Base-by-base conservation (phyloP, 2,329 filamentous ascomycete genomes). In the Metarhizium robertsii region DNA sequence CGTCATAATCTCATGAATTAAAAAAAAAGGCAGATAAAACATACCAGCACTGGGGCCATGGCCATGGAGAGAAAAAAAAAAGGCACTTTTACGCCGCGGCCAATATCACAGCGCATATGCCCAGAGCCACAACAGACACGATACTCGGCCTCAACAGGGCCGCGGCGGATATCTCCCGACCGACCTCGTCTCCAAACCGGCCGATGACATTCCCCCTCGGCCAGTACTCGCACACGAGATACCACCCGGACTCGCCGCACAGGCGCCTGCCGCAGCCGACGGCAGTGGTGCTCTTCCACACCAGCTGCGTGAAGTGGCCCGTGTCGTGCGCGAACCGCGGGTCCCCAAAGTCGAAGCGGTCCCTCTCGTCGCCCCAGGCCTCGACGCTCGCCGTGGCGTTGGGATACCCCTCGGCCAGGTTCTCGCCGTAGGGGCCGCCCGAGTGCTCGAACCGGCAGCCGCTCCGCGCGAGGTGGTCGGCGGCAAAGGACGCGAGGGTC, bases 251-350 rank as follows among this genome's bases (percentile, higher is more conserved):
- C 34, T 67, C 66, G 1, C 67, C 69, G 52, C 77, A 81, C 47
- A 75, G 58, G 59, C 60, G 70, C 55, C 68, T 69, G 29, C 66
- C 76, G 55, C 78, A 90, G 0, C 84, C 84, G 0, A 86, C 78
- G 46, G 74, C 72, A 6, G 72, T 82, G 1, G 83, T 87, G 29
- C 73, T 68, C 67, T 79, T 81, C 86, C 87, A 90, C 6, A 90
- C 85, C 6, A 90, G 68, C 72, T 89, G 86, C 1, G 86, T 87
- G 62, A 90, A 90, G 66, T 89, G 85, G 0, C 86, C 86, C 18
- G 86, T 87, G 38, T 71, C 66, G 60, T 83, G 73, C 8, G 64
- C 71, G 63, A 87, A 90, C 1, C 77, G 77, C 0, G 78, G 78
- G 1, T 76, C 65, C 2, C 64, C 60, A 66, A 80, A 91, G 61